phyloP scores from a whole-genome alignment of 495 filamentous ascomycete species.

The Annulohypoxylon nitens region DNA sequence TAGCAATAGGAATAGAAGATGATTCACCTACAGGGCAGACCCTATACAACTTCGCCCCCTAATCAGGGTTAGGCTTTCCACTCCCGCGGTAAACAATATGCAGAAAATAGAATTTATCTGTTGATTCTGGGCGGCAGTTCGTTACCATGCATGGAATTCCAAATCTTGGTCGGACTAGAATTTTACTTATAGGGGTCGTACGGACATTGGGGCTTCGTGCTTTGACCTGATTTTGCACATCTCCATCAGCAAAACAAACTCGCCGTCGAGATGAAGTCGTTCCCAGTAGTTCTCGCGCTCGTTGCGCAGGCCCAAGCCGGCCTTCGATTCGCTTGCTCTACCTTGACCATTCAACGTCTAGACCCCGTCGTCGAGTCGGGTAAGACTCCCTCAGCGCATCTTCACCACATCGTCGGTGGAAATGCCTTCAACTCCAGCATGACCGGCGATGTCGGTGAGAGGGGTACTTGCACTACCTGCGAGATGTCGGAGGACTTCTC shows the following conservation, averaged over 20 bases:
- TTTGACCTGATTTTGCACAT: constrained; percentile 33
- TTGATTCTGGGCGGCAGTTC: constrained; percentile 22
- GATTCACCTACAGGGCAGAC: constrained; percentile 26
- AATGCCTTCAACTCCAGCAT: constrained; percentile 63
- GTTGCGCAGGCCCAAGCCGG: constrained; percentile 57
- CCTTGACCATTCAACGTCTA: constrained; percentile 60
- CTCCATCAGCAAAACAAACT: constrained; percentile 33
- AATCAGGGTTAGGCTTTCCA: constrained; percentile 23
- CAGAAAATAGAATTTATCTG: constrained; percentile 26
- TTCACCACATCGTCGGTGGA: constrained; percentile 63
- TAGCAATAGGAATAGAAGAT: constrained; percentile 31
- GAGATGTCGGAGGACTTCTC: constrained; percentile 62
- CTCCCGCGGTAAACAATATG: constrained; percentile 21
- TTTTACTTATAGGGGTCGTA: constrained; percentile 46
- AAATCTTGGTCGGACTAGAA: constrained; percentile 13
- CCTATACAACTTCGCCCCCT: constrained; percentile 15
- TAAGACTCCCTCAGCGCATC: constrained; percentile 55
- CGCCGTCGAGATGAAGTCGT: constrained; percentile 60
- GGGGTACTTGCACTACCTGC: constrained; percentile 59
- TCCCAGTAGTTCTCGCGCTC: constrained; percentile 55
- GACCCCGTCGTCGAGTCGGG: constrained; percentile 61
- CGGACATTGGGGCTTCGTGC: constrained; percentile 17
- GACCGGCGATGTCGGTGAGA: constrained; percentile 57
- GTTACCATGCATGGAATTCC: constrained; percentile 15
- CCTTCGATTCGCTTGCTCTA: constrained; percentile 62